These are phyloP conservation scores for Hemisphaericaspora subhashii DNA, from an alignment of 1,139 yeast genomes.

Conservation along the genomic window DNA sequence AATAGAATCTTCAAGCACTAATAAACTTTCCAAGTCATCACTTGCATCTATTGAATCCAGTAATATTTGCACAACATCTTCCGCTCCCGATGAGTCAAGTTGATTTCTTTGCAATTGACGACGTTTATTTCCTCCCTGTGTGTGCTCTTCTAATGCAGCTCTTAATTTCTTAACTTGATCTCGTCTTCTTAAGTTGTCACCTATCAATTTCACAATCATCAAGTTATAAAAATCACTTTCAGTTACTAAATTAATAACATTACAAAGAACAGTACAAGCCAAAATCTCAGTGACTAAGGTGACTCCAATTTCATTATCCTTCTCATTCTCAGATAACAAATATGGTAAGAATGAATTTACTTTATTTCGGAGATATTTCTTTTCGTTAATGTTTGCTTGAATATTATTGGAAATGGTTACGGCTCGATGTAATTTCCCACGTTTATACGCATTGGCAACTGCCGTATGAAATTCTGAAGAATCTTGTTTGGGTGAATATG, in stretches of 20 bases:
- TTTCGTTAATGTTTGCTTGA: conserved; percentile 46
- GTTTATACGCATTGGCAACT: conserved; percentile 59
- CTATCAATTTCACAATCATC: conserved; percentile 57
- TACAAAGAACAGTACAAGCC: conserved; percentile 48
- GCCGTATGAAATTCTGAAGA: conserved; percentile 53
- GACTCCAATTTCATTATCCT: conserved; percentile 47
- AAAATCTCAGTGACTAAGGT: conserved; percentile 64
- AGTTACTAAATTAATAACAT: conserved; percentile 54
- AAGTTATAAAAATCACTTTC: conserved; percentile 82
- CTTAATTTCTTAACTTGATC: conserved; percentile 74
- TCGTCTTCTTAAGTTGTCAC: conserved; percentile 69
- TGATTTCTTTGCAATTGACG: conserved; percentile 1
- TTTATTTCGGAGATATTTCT: conserved; percentile 48
- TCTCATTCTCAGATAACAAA: conserved; percentile 52
- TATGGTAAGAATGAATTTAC: conserved; percentile 48
- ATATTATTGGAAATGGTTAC: conserved; percentile 45
- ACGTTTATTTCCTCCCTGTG: conserved; percentile 20
- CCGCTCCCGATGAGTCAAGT: not conserved
- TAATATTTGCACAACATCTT: not conserved
- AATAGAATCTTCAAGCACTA: not conserved
- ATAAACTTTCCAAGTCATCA: not conserved
- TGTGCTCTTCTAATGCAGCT: conserved; percentile 67
- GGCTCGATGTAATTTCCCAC: conserved; percentile 62
- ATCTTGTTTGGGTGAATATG: conserved; percentile 21
- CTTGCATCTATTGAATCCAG: conserved; percentile 1